phyloP scores from a whole-genome alignment of 768 basidiomycete species.

The Mycena capillaripes region DNA sequence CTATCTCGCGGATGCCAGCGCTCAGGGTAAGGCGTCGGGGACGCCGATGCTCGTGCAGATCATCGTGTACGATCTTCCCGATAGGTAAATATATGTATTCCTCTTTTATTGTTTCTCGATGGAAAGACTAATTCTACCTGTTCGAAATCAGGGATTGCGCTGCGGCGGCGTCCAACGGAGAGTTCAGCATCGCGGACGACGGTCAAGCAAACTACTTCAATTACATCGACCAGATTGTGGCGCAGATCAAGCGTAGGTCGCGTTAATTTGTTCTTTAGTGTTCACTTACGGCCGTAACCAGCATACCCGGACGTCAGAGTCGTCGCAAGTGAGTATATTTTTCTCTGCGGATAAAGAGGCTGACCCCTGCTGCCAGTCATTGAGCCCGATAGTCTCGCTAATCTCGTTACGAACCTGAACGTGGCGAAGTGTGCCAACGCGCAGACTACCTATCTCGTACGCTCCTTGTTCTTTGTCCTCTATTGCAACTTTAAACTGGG shows the following conservation, averaged over 20 bases:
- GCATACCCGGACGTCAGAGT: slow-evolving; percentile 73
- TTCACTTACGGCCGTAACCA: slow-evolving; percentile 34
- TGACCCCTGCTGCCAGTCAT: slow-evolving; percentile 51
- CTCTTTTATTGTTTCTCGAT: too few relatives aligned
- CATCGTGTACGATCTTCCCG: slow-evolving; percentile 72
- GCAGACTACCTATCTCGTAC: slow-evolving; percentile 65
- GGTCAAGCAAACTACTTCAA: slow-evolving; percentile 67
- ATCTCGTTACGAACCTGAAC: slow-evolving; percentile 77
- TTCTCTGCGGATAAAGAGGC: too few relatives aligned
- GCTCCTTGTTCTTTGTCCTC: too few relatives aligned
- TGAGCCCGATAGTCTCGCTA: slow-evolving; percentile 78
- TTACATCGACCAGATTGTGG: slow-evolving; percentile 76
- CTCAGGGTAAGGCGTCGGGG: slow-evolving; percentile 60
- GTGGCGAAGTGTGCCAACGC: slow-evolving; percentile 70
- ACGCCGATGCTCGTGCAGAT: slow-evolving; percentile 66
- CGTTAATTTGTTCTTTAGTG: neutral
- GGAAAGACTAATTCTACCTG: too few relatives aligned
- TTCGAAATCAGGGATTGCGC: slow-evolving; percentile 77
- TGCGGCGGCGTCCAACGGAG: slow-evolving; percentile 75
- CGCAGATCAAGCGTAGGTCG: slow-evolving; percentile 63
- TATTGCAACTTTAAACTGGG: neutral
- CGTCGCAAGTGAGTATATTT: slow-evolving; percentile 52
- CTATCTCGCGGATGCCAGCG: slow-evolving; percentile 67
- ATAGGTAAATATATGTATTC: slow-evolving; percentile 10
- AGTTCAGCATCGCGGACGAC: slow-evolving; percentile 70